Evolutionary conservation across 768 basidiomycete genomes (phyloP), one percentile per base, ranked within the genome.

Genomic region (Lactarius sp.): DNA sequence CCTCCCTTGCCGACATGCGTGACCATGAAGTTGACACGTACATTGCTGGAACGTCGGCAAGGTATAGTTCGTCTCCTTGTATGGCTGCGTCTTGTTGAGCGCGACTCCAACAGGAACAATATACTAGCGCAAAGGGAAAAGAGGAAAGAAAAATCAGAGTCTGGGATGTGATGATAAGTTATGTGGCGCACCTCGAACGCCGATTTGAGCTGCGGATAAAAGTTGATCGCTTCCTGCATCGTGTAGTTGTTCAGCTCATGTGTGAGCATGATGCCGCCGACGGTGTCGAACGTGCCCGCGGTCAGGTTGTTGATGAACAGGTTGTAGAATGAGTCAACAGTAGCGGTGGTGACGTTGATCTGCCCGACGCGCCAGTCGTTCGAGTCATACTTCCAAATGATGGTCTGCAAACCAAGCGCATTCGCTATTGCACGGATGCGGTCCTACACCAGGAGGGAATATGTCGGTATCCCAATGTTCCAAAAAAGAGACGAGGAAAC

Each of bases 301-400:
- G 52, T 60, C 41, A 16, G 3, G n/a, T 68, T 67, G 34, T 6
- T 42, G 22, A 68, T 56, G 49, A 68, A 61, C 20, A 22, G 2
- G 18, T 13, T 16, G 34, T 67, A 68, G 39, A 42, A 4, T 2
- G 14, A 7, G 34, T 68, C 68, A 8, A 68, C 66, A 13, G 61
- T 44, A 1, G 58, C 52, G 12, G 39, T 4, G 6, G 59, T 61
- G 31, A 64, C 1, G 27, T 44, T 55, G 42, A 10, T 36, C 9
- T 6, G 1, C 41, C 68, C 68, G 8, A 58, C 65, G 57, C 84
- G 71, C 89, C 89, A 92, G 73, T 94, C 90, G 44, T 79, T 76
- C n/a, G 85, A 81, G 69, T 88, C 85, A 64, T 80, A 84, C 68
- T 77, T 72, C 91, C 92, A 93, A 56, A 92, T 77, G 70, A 93